Conservation (phyloP, 2,329 filamentous ascomycete genomes). For the Pseudogymnoascus sp. region DNA sequence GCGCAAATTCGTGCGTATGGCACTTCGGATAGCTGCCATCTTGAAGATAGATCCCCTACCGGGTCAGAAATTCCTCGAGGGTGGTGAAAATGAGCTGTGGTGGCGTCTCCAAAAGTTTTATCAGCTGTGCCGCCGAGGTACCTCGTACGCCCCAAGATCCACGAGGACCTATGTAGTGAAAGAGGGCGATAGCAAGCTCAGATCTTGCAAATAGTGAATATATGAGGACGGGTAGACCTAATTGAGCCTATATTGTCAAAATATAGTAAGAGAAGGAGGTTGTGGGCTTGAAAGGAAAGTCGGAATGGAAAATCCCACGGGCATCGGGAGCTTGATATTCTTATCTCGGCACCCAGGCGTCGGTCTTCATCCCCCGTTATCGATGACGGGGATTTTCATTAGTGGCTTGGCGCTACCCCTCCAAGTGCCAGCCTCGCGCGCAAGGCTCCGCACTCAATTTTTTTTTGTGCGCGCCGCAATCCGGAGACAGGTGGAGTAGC, state of each 20-base stretch:
- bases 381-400: neutral
- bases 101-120: neutral
- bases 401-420: neutral
- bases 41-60: slow-evolving; percentile 1
- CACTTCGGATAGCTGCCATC: slow-evolving; percentile 7
- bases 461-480: neutral
- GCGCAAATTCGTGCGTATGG: slow-evolving; percentile 9
- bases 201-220: neutral
- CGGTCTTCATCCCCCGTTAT: slow-evolving; percentile 10
- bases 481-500: neutral
- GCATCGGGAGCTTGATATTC: neutral
- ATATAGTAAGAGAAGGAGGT: neutral
- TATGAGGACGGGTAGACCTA: neutral
- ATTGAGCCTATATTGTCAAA: slow-evolving; percentile 4
- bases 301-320: neutral
- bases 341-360: neutral
- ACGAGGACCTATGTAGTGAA: neutral
- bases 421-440: neutral
- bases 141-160: slow-evolving; percentile 5
- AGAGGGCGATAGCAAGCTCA: neutral
- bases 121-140: slow-evolving; percentile 1
- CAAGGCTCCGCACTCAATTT: neutral
- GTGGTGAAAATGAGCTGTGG: slow-evolving; percentile 7
- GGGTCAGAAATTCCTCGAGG: neutral
- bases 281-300: neutral